Conservation (phyloP, 306 rosid species). For the Fragaria vesca region DNA sequence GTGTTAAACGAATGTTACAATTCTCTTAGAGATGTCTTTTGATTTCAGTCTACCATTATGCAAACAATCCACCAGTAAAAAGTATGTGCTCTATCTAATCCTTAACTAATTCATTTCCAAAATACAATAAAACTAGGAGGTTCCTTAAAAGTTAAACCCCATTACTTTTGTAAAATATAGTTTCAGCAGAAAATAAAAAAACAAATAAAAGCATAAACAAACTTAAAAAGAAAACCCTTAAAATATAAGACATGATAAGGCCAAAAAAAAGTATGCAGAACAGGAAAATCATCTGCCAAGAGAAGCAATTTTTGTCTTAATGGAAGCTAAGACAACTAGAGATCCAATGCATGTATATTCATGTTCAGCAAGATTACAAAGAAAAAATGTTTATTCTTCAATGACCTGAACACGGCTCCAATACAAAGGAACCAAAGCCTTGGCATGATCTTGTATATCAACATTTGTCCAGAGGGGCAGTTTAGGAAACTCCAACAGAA, state of each 20-base stretch:
- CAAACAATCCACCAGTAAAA: not conserved
- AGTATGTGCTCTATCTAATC: not conserved
- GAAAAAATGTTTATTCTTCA: slow-evolving; percentile 25
- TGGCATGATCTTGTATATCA: slow-evolving; percentile 81
- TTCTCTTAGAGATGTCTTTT: not conserved
- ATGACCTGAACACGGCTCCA: slow-evolving; percentile 99
- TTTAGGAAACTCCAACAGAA: slow-evolving; percentile 87
- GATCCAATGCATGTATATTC: not conserved
- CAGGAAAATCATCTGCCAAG: not conserved
- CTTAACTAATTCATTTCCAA: not conserved
- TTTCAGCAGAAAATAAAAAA: not conserved
- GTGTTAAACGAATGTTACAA: not conserved
- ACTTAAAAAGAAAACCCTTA: not conserved
- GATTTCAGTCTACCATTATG: not conserved
- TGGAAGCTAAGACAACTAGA: not conserved
- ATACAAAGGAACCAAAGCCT: slow-evolving; percentile 86
- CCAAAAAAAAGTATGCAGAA: not conserved
- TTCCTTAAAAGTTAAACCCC: not conserved
- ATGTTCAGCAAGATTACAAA: slow-evolving; percentile 19
- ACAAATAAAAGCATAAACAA: not conserved
- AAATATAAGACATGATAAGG: not conserved
- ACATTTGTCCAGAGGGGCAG: slow-evolving; percentile 93
- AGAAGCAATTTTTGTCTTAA: slow-evolving; percentile 5
- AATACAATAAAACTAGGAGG: not conserved
- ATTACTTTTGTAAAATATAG: not conserved